Percentiles rank a stretch among this genome's conserved stretches.
phyloP scores from a whole-genome alignment of 1,139 yeast species.

The Suhomyces terraborum region DNA sequence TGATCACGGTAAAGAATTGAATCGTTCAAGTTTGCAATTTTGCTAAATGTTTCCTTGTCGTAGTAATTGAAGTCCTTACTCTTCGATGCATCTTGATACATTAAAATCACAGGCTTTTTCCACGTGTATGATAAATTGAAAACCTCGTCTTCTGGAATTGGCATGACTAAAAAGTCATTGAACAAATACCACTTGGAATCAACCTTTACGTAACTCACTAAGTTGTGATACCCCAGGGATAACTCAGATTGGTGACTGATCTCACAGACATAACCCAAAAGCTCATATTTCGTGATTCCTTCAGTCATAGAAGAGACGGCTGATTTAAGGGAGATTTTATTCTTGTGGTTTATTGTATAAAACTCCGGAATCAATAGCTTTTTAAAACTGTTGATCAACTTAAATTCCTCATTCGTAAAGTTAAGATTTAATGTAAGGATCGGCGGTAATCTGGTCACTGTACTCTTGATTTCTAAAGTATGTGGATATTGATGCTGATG shows the following conservation, averaged over 20 bases:
- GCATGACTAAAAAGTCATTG: constrained; percentile 89
- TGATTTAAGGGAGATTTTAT: constrained; percentile 38
- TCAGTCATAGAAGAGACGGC: constrained; percentile 32
- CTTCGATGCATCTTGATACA: constrained; percentile 56
- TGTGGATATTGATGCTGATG: constrained; percentile 36
- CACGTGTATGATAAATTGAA: constrained; percentile 69
- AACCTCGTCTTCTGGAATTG: constrained; percentile 71
- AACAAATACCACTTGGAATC: constrained; percentile 75
- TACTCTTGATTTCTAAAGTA: constrained; percentile 51
- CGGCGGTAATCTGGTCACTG: constrained; percentile 60
- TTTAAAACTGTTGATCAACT: constrained; percentile 34
- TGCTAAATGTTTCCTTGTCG: constrained; percentile 23
- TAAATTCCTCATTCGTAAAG: constrained; percentile 52
- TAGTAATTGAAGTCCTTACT: constrained; percentile 27
- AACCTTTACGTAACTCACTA: constrained; percentile 61
- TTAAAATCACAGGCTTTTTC: constrained; percentile 79
- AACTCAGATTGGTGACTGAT: constrained; percentile 56
- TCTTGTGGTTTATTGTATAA: constrained; percentile 36
- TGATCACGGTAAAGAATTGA: constrained; percentile 72
- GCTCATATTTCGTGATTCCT: constrained; percentile 50
- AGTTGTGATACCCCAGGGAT: constrained; percentile 51
- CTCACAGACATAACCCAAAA: constrained; percentile 71
- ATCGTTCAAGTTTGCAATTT: constrained; percentile 49
- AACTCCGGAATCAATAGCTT: constrained; percentile 67
- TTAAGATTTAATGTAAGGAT: constrained; percentile 64